These are phyloP conservation scores for Trichoderma erinaceum DNA, from an alignment of 495 filamentous ascomycete species.

Conservation along the genomic window DNA sequence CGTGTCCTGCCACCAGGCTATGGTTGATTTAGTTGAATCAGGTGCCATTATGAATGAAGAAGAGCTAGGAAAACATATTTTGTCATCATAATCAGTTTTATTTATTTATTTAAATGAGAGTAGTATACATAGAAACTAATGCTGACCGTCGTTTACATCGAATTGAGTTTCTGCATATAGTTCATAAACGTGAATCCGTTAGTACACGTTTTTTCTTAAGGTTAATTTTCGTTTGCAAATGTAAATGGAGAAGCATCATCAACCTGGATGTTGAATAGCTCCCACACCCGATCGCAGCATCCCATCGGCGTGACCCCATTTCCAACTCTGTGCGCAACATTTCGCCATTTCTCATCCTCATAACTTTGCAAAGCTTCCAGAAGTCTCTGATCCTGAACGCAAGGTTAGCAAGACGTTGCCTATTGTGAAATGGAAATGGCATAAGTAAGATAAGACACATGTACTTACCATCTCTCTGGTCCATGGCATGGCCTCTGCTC, in stretches of 20 bases:
- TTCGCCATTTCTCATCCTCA: slow-evolving; percentile 83
- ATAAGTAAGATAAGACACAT: slow-evolving; percentile 18
- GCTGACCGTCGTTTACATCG: too few relatives aligned
- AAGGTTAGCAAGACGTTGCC: neutral
- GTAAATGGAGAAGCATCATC: slow-evolving; percentile 28
- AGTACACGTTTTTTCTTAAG: neutral
- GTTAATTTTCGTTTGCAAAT: neutral
- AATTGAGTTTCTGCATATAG: too few relatives aligned
- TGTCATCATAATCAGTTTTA: slow-evolving; percentile 21
- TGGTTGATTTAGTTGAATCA: slow-evolving; percentile 27
- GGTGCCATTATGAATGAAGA: slow-evolving; percentile 19
- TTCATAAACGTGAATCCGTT: neutral
- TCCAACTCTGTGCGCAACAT: slow-evolving; percentile 80
- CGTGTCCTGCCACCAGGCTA: slow-evolving; percentile 26
- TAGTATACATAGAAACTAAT: too few relatives aligned
- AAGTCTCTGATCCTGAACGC: slow-evolving; percentile 64
- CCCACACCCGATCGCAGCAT: slow-evolving; percentile 71
- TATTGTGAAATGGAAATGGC: slow-evolving; percentile 7
- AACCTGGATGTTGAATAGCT: slow-evolving; percentile 47
- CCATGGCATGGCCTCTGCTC: slow-evolving; percentile 88
- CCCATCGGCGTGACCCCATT: slow-evolving; percentile 76
- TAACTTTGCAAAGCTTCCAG: slow-evolving; percentile 77
- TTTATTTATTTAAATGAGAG: too few relatives aligned
- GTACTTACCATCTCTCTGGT: slow-evolving; percentile 78
- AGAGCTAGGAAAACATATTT: slow-evolving; percentile 23